Base-by-base conservation (phyloP, 148 eudicot genomes). In the Vaccinium darrowii region DNA sequence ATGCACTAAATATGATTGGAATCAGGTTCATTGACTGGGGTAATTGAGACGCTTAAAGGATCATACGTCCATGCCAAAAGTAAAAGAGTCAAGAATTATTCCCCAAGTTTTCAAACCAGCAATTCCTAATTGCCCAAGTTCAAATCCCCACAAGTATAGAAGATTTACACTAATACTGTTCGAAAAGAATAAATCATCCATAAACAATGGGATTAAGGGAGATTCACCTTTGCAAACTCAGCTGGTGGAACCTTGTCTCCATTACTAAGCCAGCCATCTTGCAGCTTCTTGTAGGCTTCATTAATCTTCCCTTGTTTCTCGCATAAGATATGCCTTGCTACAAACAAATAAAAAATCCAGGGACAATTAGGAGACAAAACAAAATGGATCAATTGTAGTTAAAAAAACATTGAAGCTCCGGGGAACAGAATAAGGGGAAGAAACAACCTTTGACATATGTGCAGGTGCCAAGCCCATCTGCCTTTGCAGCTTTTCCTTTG, bases 231-330 rank as follows among this genome's bases (percentile, higher is more conserved):
- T 53, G 98, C 99, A 90, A 97, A 97, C 87, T 97, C 99, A 82
- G 99, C 95, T 52, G 98, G 98, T 84, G 99, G 99, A 88, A 97
- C 98, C 83, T 97, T 95, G 85, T 97, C 99, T 81, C 98, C 99
- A 74, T 87, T 93, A 82, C 87, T 88, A 76, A 97, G 98, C 99
- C 99, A 95, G 50, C 95, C 98, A 83, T 95, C 98, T 86, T 90
- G 95, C 83, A 97, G 90, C 89, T 95, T 97, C 91, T 97, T 96
- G 90, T 97, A 95, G 80, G 98, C 99, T 86, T 97, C 99, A 88
- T 95, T 97, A 78, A 97, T 97, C 86, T 95, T 97, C 63, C 98
- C 98, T 91, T 97, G 98, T 88, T 97, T 97, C 92, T 95, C 99
- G 79, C 99, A 94, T 82, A 97, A 89, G 79, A 97, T 86, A 87